Evolutionary conservation across 768 basidiomycete species (phyloP).

Genomic region (Lentinula boryana): DNA sequence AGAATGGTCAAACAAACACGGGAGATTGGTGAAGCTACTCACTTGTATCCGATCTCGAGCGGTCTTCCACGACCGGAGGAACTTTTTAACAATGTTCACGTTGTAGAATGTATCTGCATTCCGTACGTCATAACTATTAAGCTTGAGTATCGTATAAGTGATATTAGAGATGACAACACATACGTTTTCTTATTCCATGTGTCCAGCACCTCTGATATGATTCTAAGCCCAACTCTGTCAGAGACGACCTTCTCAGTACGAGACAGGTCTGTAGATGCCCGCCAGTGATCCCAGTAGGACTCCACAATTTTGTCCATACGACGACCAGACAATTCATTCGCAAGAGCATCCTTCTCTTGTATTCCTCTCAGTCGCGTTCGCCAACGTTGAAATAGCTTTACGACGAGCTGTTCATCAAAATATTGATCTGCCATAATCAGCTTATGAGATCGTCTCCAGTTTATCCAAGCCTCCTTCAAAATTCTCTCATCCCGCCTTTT

Average conservation of each 20-base stretch:
- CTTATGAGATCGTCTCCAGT: conserved; percentile 60
- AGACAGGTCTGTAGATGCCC: conserved; percentile 33
- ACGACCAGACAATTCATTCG: conserved; percentile 40
- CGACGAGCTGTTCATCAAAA: conserved; percentile 37
- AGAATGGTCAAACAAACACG: not conserved
- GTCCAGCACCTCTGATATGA: conserved; percentile 41
- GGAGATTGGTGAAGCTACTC: conserved; percentile 15
- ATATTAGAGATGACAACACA: not conserved
- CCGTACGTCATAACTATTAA: conserved; percentile 36
- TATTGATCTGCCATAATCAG: conserved; percentile 45
- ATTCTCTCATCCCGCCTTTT: conserved; percentile 50
- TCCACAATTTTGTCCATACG: conserved; percentile 30
- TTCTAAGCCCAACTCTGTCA: conserved; percentile 39
- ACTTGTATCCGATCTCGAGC: conserved; percentile 46
- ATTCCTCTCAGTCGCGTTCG: conserved; percentile 33
- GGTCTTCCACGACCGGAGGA: conserved; percentile 51
- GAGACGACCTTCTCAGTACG: conserved; percentile 38
- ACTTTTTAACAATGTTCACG: conserved; percentile 34
- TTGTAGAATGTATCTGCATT: conserved; percentile 39
- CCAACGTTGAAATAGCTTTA: conserved; percentile 49
- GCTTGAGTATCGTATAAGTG: not conserved
- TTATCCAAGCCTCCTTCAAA: conserved; percentile 52
- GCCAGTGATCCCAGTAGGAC: conserved; percentile 57
- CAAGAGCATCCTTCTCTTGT: conserved; percentile 39
- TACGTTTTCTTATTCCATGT: conserved; percentile 57